A percentile compares a stretch with the other conserved stretches of the same genome.
Evolutionary conservation across 2,329 filamentous ascomycete species (phyloP).

Genomic region (Sarocladium kiliense): DNA sequence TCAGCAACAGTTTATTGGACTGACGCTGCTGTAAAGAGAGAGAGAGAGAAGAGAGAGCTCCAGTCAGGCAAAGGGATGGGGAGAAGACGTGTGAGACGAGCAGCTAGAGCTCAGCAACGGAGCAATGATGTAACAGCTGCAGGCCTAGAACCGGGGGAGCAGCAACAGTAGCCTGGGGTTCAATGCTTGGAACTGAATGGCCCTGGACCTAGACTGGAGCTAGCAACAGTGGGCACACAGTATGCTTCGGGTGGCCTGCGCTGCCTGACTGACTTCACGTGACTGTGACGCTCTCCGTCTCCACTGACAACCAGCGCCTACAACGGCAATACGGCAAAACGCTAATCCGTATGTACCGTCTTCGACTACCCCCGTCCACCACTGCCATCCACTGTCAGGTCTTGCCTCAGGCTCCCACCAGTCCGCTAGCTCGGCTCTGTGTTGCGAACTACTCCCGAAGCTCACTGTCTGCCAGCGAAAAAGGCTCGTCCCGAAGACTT

Average conservation of each 20-base stretch:
- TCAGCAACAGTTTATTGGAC: background rate
- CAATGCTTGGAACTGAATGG: background rate
- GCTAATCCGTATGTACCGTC: background rate
- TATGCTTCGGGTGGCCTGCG: background rate
- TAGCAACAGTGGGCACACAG: no score
- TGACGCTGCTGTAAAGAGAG: background rate
- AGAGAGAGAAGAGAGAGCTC: background rate
- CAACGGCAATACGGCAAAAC: background rate
- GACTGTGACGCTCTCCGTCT: background rate
- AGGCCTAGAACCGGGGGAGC: slow-evolving; percentile 5
- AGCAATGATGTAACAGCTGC: slow-evolving; percentile 10
- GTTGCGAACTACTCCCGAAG: slow-evolving; percentile 9
- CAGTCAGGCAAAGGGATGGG: no score
- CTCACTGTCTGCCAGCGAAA: slow-evolving; percentile 22
- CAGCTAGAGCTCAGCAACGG: background rate
- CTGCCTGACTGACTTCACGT: background rate
- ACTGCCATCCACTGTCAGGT: background rate
- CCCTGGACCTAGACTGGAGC: background rate
- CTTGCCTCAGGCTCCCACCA: slow-evolving; percentile 2
- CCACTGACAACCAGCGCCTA: background rate
- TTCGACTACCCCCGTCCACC: no score
- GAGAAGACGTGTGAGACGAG: background rate
- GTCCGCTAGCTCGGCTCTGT: slow-evolving; percentile 2
- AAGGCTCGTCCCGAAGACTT: slow-evolving; percentile 34
- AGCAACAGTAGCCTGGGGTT: slow-evolving; percentile 1